A percentile compares a stretch with the other conserved stretches of the same genome.
These are phyloP conservation scores for Polytolypa hystricis DNA, from an alignment of 2,329 filamentous ascomycete species.

Conservation along the genomic window DNA sequence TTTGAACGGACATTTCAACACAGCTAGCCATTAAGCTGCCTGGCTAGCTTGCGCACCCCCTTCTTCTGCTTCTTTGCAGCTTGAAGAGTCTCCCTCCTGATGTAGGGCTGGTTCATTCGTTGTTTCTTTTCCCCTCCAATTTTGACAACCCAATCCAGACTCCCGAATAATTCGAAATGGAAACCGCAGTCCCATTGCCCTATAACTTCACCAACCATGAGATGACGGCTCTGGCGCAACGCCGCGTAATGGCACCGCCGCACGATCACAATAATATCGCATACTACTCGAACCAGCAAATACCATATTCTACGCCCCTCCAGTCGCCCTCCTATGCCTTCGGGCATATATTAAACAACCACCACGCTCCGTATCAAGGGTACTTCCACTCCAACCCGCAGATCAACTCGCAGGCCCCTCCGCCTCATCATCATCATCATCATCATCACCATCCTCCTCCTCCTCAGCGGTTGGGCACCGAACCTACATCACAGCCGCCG, in stretches of 20 bases:
- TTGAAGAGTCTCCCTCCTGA: too few species aligned
- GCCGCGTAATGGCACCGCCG: constrained; percentile 26
- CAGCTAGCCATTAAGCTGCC: too few species aligned
- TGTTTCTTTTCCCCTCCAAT: not conserved
- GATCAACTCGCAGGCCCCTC: constrained; percentile 10
- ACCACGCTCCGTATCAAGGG: constrained; percentile 22
- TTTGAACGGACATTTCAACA: too few species aligned
- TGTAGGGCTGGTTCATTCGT: not conserved
- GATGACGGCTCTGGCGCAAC: constrained; percentile 25
- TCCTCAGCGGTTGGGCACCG: constrained; percentile 9
- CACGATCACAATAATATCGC: constrained; percentile 23
- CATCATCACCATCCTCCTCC: constrained; percentile 13
- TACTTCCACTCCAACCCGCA: constrained; percentile 22
- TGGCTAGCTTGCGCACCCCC: too few species aligned
- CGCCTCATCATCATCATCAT: constrained; percentile 14
- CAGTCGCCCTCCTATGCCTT: constrained; percentile 23
- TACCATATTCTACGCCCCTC: constrained; percentile 28
- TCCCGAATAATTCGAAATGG: constrained; percentile 21
- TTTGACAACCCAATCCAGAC: too few species aligned
- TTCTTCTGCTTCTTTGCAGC: too few species aligned
- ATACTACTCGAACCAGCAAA: constrained; percentile 26
- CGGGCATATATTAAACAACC: constrained; percentile 22
- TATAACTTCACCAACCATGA: constrained; percentile 30
- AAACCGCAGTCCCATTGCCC: constrained; percentile 30
- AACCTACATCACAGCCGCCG: constrained; percentile 19